Evolutionary conservation across 108 stramenopile species (phyloP), one percentile per base, ranked within the genome.

Genomic region (Nannochloropsis gaditana): DNA sequence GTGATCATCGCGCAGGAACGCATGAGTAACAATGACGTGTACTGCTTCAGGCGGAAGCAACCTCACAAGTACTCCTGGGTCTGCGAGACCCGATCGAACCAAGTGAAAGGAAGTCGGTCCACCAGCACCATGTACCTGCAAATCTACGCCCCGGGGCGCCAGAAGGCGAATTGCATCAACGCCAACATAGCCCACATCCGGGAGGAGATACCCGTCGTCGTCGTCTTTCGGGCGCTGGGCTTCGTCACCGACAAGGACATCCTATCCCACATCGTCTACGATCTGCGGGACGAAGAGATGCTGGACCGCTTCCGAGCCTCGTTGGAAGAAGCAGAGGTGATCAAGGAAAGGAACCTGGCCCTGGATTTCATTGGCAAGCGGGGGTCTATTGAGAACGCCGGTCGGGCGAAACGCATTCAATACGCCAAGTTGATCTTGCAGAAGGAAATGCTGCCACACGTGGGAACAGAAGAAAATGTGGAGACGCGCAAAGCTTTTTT

Each of bases 401-500:
- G 94, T 82, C 95, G 96, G 84, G 94, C 94, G 81, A 95, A 97
- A 92, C 96, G 98, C 82, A 95, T 98, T n/a, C 91, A 95, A 44
- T 97, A 98, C 89, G 98, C 96, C 9, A 92, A 94, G 21, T 95
- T 94, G 17, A 93, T 98, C 84, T 89, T 99, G 42, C 96, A 97
- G 90, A 97, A 97, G 92, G 96, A 98, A 87, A 84, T 90, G 21
- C 91, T 99, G 86, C 98, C 98, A 2, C 98, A 99, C 87, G 98
- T 99, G n/a, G 98, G 97, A 44, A 94, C 93, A 9, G 95, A 95
- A 80, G 96, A 97, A 81, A 94, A 95, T 88, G 94, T 95, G 85
- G 96, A 97, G 89, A 96, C 97, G 41, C 96, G 96, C 89, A 99
- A 99, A 92, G 98, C 95, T 42, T 99, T 98, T 92, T 99, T 97